Conservation (phyloP, 371 early-diverging fungal species). For the Apophysomyces elegans region DNA sequence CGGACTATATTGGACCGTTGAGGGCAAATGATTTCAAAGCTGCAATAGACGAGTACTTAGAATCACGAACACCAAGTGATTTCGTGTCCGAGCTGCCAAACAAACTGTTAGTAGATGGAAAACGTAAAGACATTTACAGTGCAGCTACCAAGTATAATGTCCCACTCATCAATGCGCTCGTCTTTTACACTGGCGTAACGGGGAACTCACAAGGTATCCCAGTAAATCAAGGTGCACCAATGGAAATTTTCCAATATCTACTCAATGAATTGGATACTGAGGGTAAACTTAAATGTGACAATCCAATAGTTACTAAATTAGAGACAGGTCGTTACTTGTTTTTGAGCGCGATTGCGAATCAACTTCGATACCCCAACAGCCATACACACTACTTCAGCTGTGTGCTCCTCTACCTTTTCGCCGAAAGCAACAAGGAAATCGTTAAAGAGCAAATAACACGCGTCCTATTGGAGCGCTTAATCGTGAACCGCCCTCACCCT, state of each 20-base stretch:
- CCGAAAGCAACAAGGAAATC: slow-evolving; percentile 79
- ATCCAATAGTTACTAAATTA: not conserved
- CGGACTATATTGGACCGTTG: slow-evolving; percentile 76
- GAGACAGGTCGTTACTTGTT: slow-evolving; percentile 81
- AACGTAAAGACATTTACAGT: slow-evolving; percentile 7
- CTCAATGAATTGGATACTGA: slow-evolving; percentile 82
- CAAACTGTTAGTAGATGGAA: slow-evolving; percentile 40
- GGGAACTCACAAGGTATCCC: slow-evolving; percentile 68
- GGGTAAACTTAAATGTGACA: slow-evolving; percentile 47
- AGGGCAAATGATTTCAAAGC: slow-evolving; percentile 62
- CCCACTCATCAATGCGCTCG: slow-evolving; percentile 84
- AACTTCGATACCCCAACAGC: slow-evolving; percentile 95
- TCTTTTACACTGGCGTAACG: slow-evolving; percentile 85
- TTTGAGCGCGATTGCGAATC: slow-evolving; percentile 93
- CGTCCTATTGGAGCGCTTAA: slow-evolving; percentile 92
- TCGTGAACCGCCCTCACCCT: slow-evolving; percentile 97
- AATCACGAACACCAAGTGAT: slow-evolving; percentile 60
- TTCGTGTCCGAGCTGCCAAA: slow-evolving; percentile 65
- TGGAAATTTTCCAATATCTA: slow-evolving; percentile 86
- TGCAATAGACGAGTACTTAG: slow-evolving; percentile 77
- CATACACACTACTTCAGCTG: slow-evolving; percentile 95
- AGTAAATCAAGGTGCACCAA: slow-evolving; percentile 75
- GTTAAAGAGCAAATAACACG: slow-evolving; percentile 95
- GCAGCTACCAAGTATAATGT: slow-evolving; percentile 72
- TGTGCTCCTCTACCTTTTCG: slow-evolving; percentile 86